Evolutionary conservation across 2,329 filamentous ascomycete genomes (phyloP), one percentile per base, ranked within the genome.

Genomic region (Tolypocladium tundrense): DNA sequence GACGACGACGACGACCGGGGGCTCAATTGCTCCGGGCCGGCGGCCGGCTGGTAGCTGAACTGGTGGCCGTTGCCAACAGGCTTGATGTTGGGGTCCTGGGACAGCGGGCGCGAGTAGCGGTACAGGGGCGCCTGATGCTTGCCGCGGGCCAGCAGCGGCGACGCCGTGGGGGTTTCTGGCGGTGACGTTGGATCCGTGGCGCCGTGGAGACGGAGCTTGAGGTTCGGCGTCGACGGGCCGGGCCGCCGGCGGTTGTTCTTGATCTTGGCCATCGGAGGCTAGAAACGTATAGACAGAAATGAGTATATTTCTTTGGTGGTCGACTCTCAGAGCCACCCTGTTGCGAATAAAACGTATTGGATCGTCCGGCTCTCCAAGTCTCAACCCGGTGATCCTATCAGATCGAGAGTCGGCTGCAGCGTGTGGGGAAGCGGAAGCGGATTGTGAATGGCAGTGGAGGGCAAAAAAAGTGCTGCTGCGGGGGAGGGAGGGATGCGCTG

Each of bases 131-230:
- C 65, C 64, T 70, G 63, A 21, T 52, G 31, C 61, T 67, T 68
- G 59, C 70, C 72, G 63, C 69, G 70, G 55, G 66, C 63, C 59
- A 69, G 66, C 37, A 67, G 65, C 58, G 72, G 71, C 57, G 71
- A 70, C 41, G 71, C 69, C 45, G 74, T 77, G 55, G 77, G 77
- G 45, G 77, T 79, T 54, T 76, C 75, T 45, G 77, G 77, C 61
- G 77, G 77, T 64, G 77, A 79, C 58, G 76, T 74, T 56, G 75
- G 77, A 58, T 73, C 71, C 5, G 41, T 57, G 62, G 68, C 66
- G 67, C 54, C 54, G 35, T 66, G 63, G 41, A 70, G 68, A 58
- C 66, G 67, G 58, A 70, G 62, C 61, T 72, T 72, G 63, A 77
- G 70, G 59, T 74, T 73, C 57, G 76, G 75, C 60, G 75, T 77